A percentile compares a stretch with the other conserved stretches of the same genome.
Conservation (phyloP, 2,329 filamentous ascomycete genomes). For the Metarhizium album region DNA sequence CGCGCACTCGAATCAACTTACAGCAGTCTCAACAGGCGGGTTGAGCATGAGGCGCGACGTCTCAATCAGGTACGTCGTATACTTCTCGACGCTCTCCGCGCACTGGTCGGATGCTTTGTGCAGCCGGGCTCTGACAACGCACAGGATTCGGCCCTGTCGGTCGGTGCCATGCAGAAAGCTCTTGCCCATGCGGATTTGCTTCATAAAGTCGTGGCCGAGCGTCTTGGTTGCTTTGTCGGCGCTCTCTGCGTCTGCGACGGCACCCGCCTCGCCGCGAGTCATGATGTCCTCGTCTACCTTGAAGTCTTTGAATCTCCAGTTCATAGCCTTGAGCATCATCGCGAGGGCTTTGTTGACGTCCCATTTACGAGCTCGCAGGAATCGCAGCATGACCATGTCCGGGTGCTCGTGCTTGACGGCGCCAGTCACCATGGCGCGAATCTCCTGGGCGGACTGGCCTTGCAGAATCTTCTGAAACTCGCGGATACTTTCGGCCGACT, state of each 20-base stretch:
- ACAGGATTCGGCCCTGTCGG: too few species aligned
- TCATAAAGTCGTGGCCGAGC: constrained; percentile 63
- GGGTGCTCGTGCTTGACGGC: constrained; percentile 75
- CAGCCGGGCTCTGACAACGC: constrained; percentile 35
- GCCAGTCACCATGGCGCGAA: not conserved
- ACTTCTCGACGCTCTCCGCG: constrained; percentile 72
- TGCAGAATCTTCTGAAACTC: constrained; percentile 2
- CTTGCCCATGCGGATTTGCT: constrained; percentile 81
- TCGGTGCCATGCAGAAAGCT: constrained; percentile 84
- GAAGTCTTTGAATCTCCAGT: too few species aligned
- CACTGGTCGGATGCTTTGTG: constrained; percentile 76
- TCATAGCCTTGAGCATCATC: too few species aligned
- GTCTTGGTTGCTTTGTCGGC: constrained; percentile 53
- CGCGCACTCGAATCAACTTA: too few species aligned
- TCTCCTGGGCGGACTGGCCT: not conserved
- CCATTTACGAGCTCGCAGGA: constrained; percentile 46
- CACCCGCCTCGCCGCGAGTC: too few species aligned
- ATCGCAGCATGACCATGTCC: constrained; percentile 74
- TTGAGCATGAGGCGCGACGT: constrained; percentile 75
- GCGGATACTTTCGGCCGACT: not conserved
- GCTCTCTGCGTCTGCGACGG: too few species aligned
- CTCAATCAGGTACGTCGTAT: constrained; percentile 90
- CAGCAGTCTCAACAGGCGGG: constrained; percentile 37
- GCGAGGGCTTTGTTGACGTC: too few species aligned
- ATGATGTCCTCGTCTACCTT: too few species aligned